Base-by-base conservation (phyloP, 1,139 yeast species). In the Diutina siamensis region DNA sequence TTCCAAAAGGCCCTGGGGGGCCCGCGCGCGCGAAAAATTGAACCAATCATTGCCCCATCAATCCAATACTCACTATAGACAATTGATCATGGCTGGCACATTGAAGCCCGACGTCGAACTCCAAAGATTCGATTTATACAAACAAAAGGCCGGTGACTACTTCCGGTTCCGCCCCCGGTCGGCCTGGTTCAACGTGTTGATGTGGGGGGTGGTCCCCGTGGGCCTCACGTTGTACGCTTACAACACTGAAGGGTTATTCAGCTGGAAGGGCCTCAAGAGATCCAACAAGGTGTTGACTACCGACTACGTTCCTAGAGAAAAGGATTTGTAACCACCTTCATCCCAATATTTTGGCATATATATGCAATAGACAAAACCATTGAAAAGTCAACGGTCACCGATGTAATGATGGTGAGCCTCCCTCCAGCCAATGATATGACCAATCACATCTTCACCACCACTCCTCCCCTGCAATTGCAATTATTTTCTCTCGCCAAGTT, bases 101-200 rank as follows among this genome's bases (percentile, higher is more conserved):
- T 65, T 71, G 53, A 64, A 56, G 55, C 74, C 72, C 54, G 76
- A 71, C 53, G 65, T 64, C 46, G 71, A 62, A 48, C 62, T 69
- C 46, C 69, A 67, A 56, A 62, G 64, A 53, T 71, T 69, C 62
- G 70, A 71, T 54, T 52, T 58, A 31, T 73, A 73, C 46, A 69
- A 64, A 53, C 74, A 71, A 51, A 63, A 61, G 50, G 53, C 62
- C 40, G 74, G 74, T 35, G 65, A 63, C 54, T 65, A 63, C 58
- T 71, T 71, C 60, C 64, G 76, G 48, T 68, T 71, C 60, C 70
- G 62, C 48, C 66, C 74, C 32, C 62, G 60, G 51, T 64, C 72
- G 13, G 66, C 63, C 15, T 48, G 58, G 21, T 68, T 69, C 56
- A 67, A 62, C 53, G 52, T 64, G 8, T 47, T 70, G 21, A 53